Percentiles rank a stretch among this genome's conserved stretches.
Conservation (phyloP, 371 early-diverging fungal species). For the Mucor saturninus region DNA sequence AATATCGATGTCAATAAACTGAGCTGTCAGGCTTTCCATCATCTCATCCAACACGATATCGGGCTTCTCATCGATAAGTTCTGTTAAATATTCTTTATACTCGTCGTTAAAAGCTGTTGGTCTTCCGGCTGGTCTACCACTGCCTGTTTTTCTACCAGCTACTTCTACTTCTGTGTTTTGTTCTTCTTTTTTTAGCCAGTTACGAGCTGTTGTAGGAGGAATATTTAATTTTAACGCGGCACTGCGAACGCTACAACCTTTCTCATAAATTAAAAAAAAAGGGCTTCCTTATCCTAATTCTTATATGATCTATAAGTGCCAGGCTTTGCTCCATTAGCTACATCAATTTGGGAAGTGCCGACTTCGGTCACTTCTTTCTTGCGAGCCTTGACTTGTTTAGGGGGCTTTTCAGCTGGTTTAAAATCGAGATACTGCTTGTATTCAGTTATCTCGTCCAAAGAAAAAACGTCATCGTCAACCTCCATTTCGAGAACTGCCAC, state of each 20-base stretch:
- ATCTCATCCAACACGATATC: conserved; percentile 25
- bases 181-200: neutral
- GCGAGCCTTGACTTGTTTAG: neutral
- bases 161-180: neutral
- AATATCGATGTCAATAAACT: conserved; percentile 29
- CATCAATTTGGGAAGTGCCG: neutral
- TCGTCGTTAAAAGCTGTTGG: conserved; percentile 19
- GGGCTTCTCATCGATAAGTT: conserved; percentile 17
- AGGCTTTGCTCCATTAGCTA: too few species aligned
- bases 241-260: neutral
- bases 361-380: neutral
- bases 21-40: conserved; percentile 24
- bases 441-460: neutral
- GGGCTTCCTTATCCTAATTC: neutral
- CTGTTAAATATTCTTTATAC: conserved; percentile 14
- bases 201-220: neutral
- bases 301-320: neutral
- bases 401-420: conserved; percentile 5
- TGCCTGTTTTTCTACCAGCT: neutral
- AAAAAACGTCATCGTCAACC: conserved; percentile 4
- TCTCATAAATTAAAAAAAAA: neutral
- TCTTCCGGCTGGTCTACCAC: conserved; percentile 26
- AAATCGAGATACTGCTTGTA: neutral
- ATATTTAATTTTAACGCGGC: neutral
- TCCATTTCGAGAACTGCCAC: neutral